These are phyloP conservation scores for Saussurea involucrata DNA, from an alignment of 129 eudicot genomes.

Conservation along the genomic window DNA sequence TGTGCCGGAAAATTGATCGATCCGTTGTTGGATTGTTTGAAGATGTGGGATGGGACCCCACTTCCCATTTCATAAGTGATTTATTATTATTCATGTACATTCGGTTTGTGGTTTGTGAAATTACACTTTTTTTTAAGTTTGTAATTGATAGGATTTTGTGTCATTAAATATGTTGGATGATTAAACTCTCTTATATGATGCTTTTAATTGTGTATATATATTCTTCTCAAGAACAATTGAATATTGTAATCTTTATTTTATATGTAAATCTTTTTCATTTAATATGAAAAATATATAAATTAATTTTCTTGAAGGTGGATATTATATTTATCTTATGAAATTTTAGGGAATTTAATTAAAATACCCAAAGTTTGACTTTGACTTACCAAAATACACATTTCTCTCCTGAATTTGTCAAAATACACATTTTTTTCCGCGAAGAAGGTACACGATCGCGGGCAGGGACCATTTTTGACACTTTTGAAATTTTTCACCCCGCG, in stretches of 20 bases:
- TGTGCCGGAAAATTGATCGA: slow-evolving; percentile 58
- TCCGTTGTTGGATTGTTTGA: slow-evolving; percentile 65
- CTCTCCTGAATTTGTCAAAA: too few species aligned
- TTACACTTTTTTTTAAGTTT: neutral
- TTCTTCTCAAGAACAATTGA: neutral
- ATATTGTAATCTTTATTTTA: neutral
- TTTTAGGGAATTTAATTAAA: too few species aligned
- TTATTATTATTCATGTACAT: neutral
- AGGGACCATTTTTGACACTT: too few species aligned
- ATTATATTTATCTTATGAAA: neutral
- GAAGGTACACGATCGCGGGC: too few species aligned
- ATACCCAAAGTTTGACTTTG: too few species aligned
- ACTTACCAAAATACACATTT: too few species aligned
- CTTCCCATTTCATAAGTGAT: slow-evolving; percentile 42
- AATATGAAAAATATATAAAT: neutral
- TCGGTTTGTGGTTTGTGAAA: neutral
- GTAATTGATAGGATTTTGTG: slow-evolving; percentile 12
- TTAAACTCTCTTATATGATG: slow-evolving; percentile 10
- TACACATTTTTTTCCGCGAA: too few species aligned
- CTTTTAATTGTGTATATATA: neutral
- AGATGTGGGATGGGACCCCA: slow-evolving; percentile 76
- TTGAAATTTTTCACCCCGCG: too few species aligned
- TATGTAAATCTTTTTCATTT: neutral
- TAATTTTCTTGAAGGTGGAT: neutral
- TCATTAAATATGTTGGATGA: neutral